Evolutionary conservation across 768 basidiomycete species (phyloP), one percentile per base, ranked within the genome.

Genomic region (Naganishia vaughanmartiniae): DNA sequence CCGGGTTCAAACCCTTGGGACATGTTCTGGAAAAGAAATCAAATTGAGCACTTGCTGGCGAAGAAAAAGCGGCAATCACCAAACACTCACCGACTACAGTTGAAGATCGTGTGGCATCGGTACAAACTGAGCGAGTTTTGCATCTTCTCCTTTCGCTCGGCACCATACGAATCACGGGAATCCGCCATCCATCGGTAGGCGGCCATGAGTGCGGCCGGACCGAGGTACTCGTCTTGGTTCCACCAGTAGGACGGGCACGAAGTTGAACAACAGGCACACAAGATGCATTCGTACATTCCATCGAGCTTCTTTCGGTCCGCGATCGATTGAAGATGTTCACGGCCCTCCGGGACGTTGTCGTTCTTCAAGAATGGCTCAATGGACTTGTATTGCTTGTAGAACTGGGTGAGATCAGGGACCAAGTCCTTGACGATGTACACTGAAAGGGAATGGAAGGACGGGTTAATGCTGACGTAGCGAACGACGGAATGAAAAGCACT

Each of bases 211-310:
- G 93, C 93, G 0, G 95, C 95, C 7, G 95, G 95, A 42, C 95
- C 94, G 48, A 99, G 89, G 82, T 99, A 99, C 82, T 93, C 90
- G 79, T 73, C 93, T 83, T 93, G 92, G 84, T 97, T 98, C 95
- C 95, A 98, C 95, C 95, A 97, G 83, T 98, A 96, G 21, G 89
- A 90, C 4, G 95, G 95, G 86, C 95, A 99, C 54, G 90, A 91
- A 0, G 95, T 98, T 53, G 93, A 93, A 84, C 95, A 99, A 83
- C 96, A 97, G 1, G 95, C 81, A 74, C 81, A 82, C 28, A 82
- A 73, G 73, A 95, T 97, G 82, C 94, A 94, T 82, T 97, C 96
- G 84, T 98, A 99, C 84, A 98, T 87, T 58, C 94, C 93, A 75
- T 91, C 95, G 21, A 99, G 88, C 83, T 97, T 98, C 85, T 87